phyloP scores from a whole-genome alignment of 2,329 filamentous ascomycete genomes.

The Ceratocystis diversiconidia region DNA sequence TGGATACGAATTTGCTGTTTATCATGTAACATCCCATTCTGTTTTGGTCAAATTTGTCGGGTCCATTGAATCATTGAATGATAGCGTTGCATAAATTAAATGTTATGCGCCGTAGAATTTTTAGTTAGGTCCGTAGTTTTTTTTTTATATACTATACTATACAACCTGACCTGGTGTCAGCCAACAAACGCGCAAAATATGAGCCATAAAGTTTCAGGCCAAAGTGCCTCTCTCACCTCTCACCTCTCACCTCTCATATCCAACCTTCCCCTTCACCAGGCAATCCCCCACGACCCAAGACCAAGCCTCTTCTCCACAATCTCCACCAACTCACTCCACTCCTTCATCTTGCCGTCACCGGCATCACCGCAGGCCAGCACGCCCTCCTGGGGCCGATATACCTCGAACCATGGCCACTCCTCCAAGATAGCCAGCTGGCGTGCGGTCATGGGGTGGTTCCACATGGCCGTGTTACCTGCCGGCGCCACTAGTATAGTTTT shows the following conservation, averaged over 20 bases:
- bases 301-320: conserved; percentile 37
- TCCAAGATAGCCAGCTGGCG: conserved; percentile 56
- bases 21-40: conserved; percentile 36
- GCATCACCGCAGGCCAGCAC: conserved; percentile 71
- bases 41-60: not conserved
- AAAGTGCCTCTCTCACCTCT: too few relatives aligned
- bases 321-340: conserved; percentile 61
- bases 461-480: conserved; percentile 87
- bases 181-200: too few relatives aligned
- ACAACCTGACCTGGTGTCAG: too few relatives aligned
- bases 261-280: not conserved
- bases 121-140: too few relatives aligned
- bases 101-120: too few relatives aligned
- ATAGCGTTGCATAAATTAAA: not conserved
- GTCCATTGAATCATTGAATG: not conserved
- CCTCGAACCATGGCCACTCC: conserved; percentile 52
- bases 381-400: conserved; percentile 62
- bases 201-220: not conserved
- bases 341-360: conserved; percentile 68
- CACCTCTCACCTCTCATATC: too few relatives aligned
- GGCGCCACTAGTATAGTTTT: conserved; percentile 63
- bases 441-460: conserved; percentile 66
- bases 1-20: conserved; percentile 53
- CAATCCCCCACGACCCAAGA: not conserved
- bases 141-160: too few relatives aligned